phyloP scores from a whole-genome alignment of 768 basidiomycete species.

The Coprinopsis marcescibilis region DNA sequence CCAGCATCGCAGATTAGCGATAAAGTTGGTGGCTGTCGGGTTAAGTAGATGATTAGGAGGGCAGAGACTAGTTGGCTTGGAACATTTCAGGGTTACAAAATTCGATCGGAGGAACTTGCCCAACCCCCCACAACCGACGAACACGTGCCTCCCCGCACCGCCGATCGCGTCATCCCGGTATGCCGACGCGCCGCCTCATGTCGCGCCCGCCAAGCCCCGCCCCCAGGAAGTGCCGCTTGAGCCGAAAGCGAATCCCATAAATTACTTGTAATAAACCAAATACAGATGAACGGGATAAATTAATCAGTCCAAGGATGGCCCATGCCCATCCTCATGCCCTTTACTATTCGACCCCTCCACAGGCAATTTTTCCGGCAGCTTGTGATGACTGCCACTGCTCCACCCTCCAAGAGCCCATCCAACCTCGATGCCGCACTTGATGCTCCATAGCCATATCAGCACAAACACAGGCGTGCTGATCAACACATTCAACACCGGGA shows the following conservation, averaged over 20 bases:
- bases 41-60: neutral
- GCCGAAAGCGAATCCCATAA: neutral
- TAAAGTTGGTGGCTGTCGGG: neutral
- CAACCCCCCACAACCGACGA: neutral
- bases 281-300: too few relatives aligned
- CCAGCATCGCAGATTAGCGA: too few relatives aligned
- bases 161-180: too few relatives aligned
- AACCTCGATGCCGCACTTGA: constrained; percentile 73
- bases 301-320: too few relatives aligned
- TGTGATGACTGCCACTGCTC: constrained; percentile 9
- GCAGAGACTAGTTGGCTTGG: too few relatives aligned
- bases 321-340: too few relatives aligned
- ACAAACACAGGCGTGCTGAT: constrained; percentile 76
- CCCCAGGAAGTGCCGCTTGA: neutral
- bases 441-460: constrained; percentile 85
- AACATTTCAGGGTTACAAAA: too few relatives aligned
- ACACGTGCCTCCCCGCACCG: constrained; percentile 8
- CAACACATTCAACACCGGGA: constrained; percentile 78
- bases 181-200: too few relatives aligned
- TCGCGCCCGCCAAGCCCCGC: constrained; percentile 4
- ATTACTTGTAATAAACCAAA: too few relatives aligned
- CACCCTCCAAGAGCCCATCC: constrained; percentile 70
- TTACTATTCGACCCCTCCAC: too few relatives aligned
- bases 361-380: too few relatives aligned
- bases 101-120: too few relatives aligned